A percentile compares a stretch with the other conserved stretches of the same genome.
Evolutionary conservation across 306 rosid species (phyloP).

Genomic region (Rosa persica): DNA sequence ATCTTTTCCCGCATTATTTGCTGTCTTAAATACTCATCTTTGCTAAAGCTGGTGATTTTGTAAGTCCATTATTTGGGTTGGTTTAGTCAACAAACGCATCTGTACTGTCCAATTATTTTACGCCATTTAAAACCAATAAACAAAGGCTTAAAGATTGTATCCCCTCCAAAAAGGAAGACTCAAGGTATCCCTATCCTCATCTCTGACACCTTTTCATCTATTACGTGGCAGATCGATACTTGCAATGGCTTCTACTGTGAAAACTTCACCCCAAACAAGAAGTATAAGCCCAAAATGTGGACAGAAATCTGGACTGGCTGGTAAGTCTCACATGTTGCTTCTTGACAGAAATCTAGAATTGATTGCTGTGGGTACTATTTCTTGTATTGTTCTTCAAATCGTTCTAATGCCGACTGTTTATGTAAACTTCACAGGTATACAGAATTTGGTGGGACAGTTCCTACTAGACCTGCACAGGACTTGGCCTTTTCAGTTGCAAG

Average conservation of each 20-base stretch:
- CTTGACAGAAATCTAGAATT: conserved; percentile 1
- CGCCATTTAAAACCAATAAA: not conserved
- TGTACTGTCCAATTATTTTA: not conserved
- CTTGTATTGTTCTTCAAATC: not conserved
- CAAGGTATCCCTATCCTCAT: conserved; percentile 8
- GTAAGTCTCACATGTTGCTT: conserved; percentile 45
- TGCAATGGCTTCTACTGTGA: conserved; percentile 95
- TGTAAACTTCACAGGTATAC: conserved; percentile 59
- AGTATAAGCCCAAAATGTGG: conserved; percentile 88
- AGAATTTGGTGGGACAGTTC: conserved; percentile 82
- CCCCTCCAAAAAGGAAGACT: conserved; percentile 1
- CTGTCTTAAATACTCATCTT: not conserved
- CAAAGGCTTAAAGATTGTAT: not conserved
- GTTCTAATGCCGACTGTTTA: conserved; percentile 6
- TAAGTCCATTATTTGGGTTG: not conserved
- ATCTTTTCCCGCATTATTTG: not conserved
- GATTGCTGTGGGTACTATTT: conserved; percentile 3
- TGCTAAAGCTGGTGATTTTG: not conserved
- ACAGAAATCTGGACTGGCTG: conserved; percentile 97
- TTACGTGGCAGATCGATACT: conserved; percentile 65
- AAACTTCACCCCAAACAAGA: conserved; percentile 67
- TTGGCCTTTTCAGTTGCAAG: conserved; percentile 79
- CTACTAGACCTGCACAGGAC: conserved; percentile 84
- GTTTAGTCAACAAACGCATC: not conserved
- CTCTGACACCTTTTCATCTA: conserved; percentile 16